phyloP scores from a whole-genome alignment of 139 green algal genomes.

The Nannochloris sp. region DNA sequence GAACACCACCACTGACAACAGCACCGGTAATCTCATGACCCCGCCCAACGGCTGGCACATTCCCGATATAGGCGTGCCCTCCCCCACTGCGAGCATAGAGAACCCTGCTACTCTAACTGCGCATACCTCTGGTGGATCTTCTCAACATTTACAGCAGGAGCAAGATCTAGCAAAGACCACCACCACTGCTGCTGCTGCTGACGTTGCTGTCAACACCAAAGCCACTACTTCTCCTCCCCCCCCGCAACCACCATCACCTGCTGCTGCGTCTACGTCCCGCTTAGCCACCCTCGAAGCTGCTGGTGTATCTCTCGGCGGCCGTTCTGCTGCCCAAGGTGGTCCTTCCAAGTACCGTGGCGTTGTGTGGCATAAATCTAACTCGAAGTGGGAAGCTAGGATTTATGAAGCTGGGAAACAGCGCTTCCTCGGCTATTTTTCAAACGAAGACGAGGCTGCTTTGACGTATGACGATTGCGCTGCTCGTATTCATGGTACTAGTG shows the following conservation, averaged over 20 bases:
- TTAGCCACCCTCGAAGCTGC: too few species aligned
- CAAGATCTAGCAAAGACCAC: too few species aligned
- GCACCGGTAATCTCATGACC: too few species aligned
- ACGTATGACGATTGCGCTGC: slow-evolving; percentile 20
- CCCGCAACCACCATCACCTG: neutral
- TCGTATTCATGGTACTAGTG: neutral
- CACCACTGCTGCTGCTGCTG: neutral
- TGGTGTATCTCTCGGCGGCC: neutral
- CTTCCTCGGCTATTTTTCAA: slow-evolving; percentile 24
- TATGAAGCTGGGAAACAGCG: slow-evolving; percentile 15
- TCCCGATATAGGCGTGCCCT: too few species aligned
- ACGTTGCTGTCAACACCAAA: neutral
- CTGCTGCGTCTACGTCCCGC: neutral
- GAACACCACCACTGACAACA: too few species aligned
- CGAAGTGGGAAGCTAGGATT: slow-evolving; percentile 31
- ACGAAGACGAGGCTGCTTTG: slow-evolving; percentile 24
- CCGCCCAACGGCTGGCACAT: too few species aligned
- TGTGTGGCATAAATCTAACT: slow-evolving; percentile 29
- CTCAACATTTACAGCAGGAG: too few species aligned
- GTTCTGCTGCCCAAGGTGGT: neutral
- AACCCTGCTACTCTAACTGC: too few species aligned
- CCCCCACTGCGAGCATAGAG: too few species aligned
- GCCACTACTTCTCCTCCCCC: neutral
- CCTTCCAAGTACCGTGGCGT: slow-evolving; percentile 24
- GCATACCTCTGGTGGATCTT: too few species aligned